Conservation (phyloP, 495 filamentous ascomycete genomes). For the Tuber brumale region DNA sequence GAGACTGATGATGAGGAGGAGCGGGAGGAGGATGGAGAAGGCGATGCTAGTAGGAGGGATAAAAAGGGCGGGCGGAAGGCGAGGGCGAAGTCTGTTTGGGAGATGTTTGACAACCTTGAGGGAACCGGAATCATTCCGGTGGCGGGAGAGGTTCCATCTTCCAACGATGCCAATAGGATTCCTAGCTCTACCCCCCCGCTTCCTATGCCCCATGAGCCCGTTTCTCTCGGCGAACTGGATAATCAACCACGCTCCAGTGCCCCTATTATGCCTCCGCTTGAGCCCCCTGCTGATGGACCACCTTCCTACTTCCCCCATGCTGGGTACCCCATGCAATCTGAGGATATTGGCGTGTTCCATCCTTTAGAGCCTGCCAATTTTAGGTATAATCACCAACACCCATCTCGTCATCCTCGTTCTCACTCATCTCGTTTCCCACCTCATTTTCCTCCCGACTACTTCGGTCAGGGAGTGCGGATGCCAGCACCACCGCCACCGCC, state of each 20-base stretch:
- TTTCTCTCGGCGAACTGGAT: background rate
- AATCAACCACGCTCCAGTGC: background rate
- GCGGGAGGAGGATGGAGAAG: background rate
- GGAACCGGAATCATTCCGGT: background rate
- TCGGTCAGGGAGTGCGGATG: background rate
- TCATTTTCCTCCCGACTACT: background rate
- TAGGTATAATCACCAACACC: conserved; percentile 3
- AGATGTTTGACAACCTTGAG: conserved; percentile 8
- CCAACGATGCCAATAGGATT: background rate
- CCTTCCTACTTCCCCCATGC: background rate
- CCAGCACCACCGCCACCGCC: conserved; percentile 10
- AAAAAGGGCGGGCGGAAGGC: conserved; percentile 1
- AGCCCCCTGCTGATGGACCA: background rate
- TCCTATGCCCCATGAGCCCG: background rate
- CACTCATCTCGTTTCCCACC: background rate
- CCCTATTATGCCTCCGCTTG: background rate
- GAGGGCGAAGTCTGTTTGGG: conserved; percentile 21
- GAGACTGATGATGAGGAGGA: conserved; percentile 2
- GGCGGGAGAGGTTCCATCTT: background rate
- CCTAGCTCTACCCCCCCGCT: background rate
- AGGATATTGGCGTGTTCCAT: background rate
- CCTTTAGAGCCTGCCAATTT: background rate
- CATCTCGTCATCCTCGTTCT: conserved; percentile 7
- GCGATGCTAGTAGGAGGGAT: conserved; percentile 1
- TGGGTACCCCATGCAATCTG: background rate